Conservation (phyloP, 441 rosid genomes). For the Populus hybrid region DNA sequence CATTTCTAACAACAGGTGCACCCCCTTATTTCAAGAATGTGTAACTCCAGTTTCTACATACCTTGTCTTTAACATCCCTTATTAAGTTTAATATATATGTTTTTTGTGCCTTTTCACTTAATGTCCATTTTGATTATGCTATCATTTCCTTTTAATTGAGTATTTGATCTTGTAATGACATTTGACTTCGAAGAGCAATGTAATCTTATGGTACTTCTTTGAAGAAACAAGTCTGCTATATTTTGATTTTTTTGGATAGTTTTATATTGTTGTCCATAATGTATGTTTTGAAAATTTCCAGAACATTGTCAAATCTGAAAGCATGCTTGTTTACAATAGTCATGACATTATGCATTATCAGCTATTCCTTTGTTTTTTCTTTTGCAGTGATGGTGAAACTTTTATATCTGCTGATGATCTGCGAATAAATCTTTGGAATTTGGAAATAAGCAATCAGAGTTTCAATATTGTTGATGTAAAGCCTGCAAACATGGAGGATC, state of each 20-base stretch:
- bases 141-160: neutral
- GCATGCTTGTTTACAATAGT: neutral
- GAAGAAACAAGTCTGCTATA: neutral
- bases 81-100: neutral
- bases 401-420: conserved; percentile 91
- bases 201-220: neutral
- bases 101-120: neutral
- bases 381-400: conserved; percentile 78
- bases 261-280: neutral
- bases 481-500: conserved; percentile 91
- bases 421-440: conserved; percentile 90
- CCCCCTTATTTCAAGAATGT: neutral
- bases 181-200: neutral
- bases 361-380: conserved; percentile 1
- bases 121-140: neutral
- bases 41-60: neutral
- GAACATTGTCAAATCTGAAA: neutral
- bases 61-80: neutral
- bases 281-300: neutral
- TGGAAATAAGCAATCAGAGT: conserved; percentile 86
- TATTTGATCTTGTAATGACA: neutral
- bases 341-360: neutral
- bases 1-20: conserved; percentile 82
- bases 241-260: neutral
- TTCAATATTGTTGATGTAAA: conserved; percentile 90